These are phyloP conservation scores for Nectriaceae sp. DNA, from an alignment of 2,329 filamentous ascomycete genomes.

Conservation along the genomic window DNA sequence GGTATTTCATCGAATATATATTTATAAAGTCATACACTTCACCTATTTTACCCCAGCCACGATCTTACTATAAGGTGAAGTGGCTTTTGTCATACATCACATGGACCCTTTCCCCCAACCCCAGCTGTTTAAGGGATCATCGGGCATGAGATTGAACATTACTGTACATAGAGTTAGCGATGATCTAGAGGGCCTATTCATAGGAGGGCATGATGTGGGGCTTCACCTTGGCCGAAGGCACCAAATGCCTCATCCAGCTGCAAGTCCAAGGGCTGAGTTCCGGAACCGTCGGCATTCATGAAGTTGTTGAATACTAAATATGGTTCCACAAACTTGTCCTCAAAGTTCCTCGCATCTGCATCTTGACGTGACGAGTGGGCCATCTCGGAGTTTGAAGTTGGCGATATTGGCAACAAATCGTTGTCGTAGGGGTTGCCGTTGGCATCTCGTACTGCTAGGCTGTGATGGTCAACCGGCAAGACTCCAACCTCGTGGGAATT, in stretches of 20 bases:
- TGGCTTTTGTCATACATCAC: background rate
- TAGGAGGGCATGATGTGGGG: background rate
- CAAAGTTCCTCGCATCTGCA: background rate
- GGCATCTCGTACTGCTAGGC: no score
- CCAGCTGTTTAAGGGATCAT: background rate
- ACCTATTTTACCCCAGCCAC: no score
- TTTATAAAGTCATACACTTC: no score
- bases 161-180: background rate
- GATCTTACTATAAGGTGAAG: no score
- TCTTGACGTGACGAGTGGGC: no score
- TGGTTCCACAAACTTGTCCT: background rate
- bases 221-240: background rate
- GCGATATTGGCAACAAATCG: no score
- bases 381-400: no score
- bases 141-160: background rate
- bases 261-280: background rate
- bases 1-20: no score
- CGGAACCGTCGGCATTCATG: background rate
- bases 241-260: background rate
- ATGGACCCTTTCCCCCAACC: background rate
- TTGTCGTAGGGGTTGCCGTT: no score
- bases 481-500: no score
- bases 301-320: background rate
- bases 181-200: background rate
- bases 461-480: no score